Base-by-base conservation (phyloP, 441 rosid genomes). In the Corymbia calophylla region DNA sequence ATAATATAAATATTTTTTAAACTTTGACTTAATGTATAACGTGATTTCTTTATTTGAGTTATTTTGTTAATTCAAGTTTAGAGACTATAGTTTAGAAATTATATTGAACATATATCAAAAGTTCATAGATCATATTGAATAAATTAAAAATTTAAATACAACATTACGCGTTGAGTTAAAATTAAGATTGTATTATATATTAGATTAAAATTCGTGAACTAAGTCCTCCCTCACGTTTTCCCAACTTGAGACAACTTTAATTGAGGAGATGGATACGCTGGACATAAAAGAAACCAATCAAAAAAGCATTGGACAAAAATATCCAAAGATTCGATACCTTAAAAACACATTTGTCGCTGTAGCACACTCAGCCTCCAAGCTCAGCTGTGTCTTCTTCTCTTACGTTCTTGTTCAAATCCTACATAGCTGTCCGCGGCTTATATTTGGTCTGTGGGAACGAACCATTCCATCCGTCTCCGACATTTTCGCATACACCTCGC, bases 21-120 rank as follows among this genome's bases (percentile, higher is more conserved):
- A n/a, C n/a, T n/a, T n/a, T n/a, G 23, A 56, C 25, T 9, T 56
- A 9, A 56, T 39, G 5, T 39, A 5, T 4, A 39, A 39, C 1
- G 6, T 39, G 5, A 39, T 5, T 4, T 39, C n/a, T 39, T 39
- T 39, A 39, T 39, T 39, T 56, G 29, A 56, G 2, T 9, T 9
- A 12, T 23, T 56, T 5, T 4, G 9, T 56, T 0, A 56, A 56
- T 56, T 23, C 1, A 23, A 56, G 5, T 56, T 55, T 19, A 55
- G 11, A 2, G 5, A 10, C 1, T 23, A 23, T 56, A 9, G 0
- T 4, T 23, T 0, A 4, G 0, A 2, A 0, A 56, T 56, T 56
- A 56, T 4, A 35, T 35, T 35, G 4, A 35, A 35, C 4, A 35
- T 35, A 4, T 4, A 35, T 35, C 2, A 35, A 35, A 35, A 35